Evolutionary conservation across 805 yeast genomes (phyloP), one percentile per base, ranked within the genome.

Genomic region (Cyberlindnera nakhonratchasimensis): DNA sequence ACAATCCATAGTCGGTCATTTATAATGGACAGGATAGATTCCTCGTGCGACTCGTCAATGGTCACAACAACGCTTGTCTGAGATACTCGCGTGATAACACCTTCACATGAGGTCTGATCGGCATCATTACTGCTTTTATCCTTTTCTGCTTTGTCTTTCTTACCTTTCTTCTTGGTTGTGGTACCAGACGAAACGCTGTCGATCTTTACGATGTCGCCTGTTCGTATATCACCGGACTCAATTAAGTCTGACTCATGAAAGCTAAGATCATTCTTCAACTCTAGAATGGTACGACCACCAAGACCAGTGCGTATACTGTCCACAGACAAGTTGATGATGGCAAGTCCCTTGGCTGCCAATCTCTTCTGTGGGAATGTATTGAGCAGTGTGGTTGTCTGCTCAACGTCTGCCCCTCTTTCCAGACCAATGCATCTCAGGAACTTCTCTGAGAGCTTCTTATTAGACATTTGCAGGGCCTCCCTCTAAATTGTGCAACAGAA

Each of bases 151-250:
- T 23, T 23, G 25, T 8, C 51, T 50, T 19, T 51, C 43, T 19
- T 47, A 45, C 4, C 40, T 46, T 5, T 62, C 48, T 21, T 42
- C 31, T 12, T 34, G 19, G 20, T 29, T 20, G 38, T 21, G 13
- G 24, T 18, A 42, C 13, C 29, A 16, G 55, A 16, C 1, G 59
- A 48, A 0, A 70, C 65, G 41, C 64, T 66, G 18, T 80, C 79
- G 11, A 86, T 46, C 50, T 70, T 74, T 3, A 88, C 90, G 31
- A 86, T 80, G 62, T 88, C 96, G 12, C 96, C 96, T 4, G 75
- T 73, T 49, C 79, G 72, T 21, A 87, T 60, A 19, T 76, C 77
- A 1, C 86, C 83, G 14, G 64, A 50, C 6, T 76, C 50, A 7
- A 70, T 56, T 14, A 55, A 62, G n/a, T 55, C 60, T 24, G 55